Percentiles rank a stretch among this genome's conserved stretches.
phyloP scores from a whole-genome alignment of 1,284 basidiomycete species.

The Kalmanozyma brasiliensis region DNA sequence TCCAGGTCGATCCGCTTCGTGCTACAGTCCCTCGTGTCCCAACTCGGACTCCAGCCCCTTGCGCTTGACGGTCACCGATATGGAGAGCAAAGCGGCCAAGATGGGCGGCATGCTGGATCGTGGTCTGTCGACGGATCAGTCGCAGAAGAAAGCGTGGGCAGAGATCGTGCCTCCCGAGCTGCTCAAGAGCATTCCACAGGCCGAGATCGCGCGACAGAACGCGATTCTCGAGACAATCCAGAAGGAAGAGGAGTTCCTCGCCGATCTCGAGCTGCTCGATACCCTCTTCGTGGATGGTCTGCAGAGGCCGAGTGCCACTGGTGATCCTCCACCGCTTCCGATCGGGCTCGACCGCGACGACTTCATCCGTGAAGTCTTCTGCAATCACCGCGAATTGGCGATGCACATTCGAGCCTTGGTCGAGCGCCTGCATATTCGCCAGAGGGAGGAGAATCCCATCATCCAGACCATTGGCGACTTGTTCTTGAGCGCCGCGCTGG shows the following conservation, averaged over 20 bases:
- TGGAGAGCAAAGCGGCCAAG: constrained; percentile 7
- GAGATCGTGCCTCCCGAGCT: constrained; percentile 77
- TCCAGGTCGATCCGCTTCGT: constrained; percentile 55
- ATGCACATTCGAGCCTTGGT: constrained; percentile 83
- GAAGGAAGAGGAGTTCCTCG: constrained; percentile 89
- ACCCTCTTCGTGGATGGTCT: constrained; percentile 51
- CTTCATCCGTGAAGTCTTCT: constrained; percentile 87
- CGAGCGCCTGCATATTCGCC: constrained; percentile 85
- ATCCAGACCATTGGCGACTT: constrained; percentile 89
- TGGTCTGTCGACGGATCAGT: constrained; percentile 15
- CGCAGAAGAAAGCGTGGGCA: constrained; percentile 76
- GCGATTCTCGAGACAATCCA: constrained; percentile 90
- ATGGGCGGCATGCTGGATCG: constrained; percentile 14
- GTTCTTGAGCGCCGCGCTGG: constrained; percentile 85
- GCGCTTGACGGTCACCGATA: constrained; percentile 18
- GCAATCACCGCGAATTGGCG: constrained; percentile 84
- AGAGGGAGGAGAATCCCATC: constrained; percentile 85
- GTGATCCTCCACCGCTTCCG: constrained; percentile 58
- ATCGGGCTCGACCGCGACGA: constrained; percentile 73
- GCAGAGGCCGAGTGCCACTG: constrained; percentile 45
- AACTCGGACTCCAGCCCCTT: constrained; percentile 35
- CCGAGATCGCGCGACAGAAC: constrained; percentile 85
- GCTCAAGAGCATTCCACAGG: constrained; percentile 76
- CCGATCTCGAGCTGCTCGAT: constrained; percentile 87
- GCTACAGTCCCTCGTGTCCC: constrained; percentile 59